Evolutionary conservation across 805 yeast genomes (phyloP).

Genomic region (Kockiozyma suomiensis): DNA sequence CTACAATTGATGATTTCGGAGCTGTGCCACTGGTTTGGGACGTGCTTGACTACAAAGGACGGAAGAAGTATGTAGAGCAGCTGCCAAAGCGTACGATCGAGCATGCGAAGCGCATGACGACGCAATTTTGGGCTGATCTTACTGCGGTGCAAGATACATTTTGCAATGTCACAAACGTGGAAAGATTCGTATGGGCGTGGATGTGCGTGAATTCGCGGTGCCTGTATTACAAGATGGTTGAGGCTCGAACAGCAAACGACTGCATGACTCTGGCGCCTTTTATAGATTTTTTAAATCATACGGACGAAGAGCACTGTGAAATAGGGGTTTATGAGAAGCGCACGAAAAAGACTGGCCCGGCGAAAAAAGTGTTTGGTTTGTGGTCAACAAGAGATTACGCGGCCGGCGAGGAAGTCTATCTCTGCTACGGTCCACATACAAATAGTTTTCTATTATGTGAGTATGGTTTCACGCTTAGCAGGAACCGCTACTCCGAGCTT

Average conservation of each 20-base stretch:
- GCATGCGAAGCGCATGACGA: constrained; percentile 22
- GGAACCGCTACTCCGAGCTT: constrained; percentile 69
- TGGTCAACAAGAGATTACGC: constrained; percentile 43
- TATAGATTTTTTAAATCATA: constrained; percentile 85
- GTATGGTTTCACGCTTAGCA: constrained; percentile 72
- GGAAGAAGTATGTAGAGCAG: not conserved
- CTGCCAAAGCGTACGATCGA: constrained; percentile 8
- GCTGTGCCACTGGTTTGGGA: constrained; percentile 68
- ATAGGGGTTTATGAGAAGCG: constrained; percentile 16
- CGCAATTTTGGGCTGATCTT: constrained; percentile 51
- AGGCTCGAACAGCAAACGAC: constrained; percentile 54
- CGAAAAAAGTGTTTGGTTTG: constrained; percentile 33
- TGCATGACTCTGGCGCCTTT: constrained; percentile 90
- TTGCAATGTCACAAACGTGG: constrained; percentile 44
- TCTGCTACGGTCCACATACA: constrained; percentile 87
- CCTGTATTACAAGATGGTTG: constrained; percentile 70
- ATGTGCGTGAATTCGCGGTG: constrained; percentile 79
- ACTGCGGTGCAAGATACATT: constrained; percentile 38
- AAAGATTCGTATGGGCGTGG: constrained; percentile 66
- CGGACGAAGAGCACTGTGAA: constrained; percentile 25
- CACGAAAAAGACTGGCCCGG: constrained; percentile 15
- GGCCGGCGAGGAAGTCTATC: constrained; percentile 60
- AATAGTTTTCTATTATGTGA: constrained; percentile 81
- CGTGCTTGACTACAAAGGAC: constrained; percentile 8
- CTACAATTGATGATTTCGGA: constrained; percentile 55